Base-by-base conservation (phyloP, 148 eudicot species). In the Rhododendron kiyosumense region DNA sequence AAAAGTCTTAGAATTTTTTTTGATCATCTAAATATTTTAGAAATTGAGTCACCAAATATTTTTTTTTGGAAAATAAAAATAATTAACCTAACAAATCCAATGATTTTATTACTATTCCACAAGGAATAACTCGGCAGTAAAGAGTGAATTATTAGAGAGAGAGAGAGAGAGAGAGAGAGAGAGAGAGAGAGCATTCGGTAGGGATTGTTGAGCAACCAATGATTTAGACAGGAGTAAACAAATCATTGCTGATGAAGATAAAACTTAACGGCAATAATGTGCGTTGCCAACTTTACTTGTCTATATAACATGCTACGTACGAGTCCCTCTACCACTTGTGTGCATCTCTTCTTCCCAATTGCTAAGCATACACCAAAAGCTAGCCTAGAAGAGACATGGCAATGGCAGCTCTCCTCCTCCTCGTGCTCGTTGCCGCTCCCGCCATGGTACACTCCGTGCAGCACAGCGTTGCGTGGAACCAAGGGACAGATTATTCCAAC, bases 361-460 rank as follows among this genome's bases (percentile, higher is more conserved):
- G n/a, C 65, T 59, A n/a, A 65, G 30, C 30, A 26, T 7, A 10
- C 0, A 65, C 32, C 3, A 65, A 5, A 45, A 13, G 32, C 49
- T 24, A 13, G 32, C 49, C 38, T 15, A 14, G 14, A 14, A 14
- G 10, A 32, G 24, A 41, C 26, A 83, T 88, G 89, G 83, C 79
- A 49, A 65, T 65, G 14, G 84, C 78, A 2, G 87, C 67, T n/a
- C 43, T 82, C 15, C 61, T 88, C 36, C 8, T 88, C 28, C 51
- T 41, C 45, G 45, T 88, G 34, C 75, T 88, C 65, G 10, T 88
- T 4, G 83, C 74, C 2, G 74, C 87, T n/a, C 87, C 83, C 28
- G 79, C 87, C 28, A 79, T 83, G 14, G 87, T 54, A 22, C 30
- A 61, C 51, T 87, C 73, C 0, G 48, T 3, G 2, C 73, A 82